These are phyloP conservation scores for Acorus gramineus DNA, from an alignment of 106 monocot species.

Conservation along the genomic window DNA sequence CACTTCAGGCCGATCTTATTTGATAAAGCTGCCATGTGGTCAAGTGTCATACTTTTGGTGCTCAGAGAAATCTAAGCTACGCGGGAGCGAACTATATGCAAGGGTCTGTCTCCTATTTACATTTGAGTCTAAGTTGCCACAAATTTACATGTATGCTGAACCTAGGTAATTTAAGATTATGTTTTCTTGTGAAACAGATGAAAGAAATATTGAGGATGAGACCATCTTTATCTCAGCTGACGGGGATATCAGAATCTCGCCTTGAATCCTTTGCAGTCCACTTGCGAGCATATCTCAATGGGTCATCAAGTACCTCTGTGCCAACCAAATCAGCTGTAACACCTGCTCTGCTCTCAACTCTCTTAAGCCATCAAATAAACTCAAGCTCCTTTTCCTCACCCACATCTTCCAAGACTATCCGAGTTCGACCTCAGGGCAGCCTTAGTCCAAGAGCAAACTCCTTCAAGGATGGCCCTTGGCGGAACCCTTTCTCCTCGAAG, in stretches of 20 bases:
- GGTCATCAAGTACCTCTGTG: slow-evolving; percentile 14
- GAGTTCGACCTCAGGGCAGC: slow-evolving; percentile 16
- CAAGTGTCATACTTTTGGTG: slow-evolving; percentile 70
- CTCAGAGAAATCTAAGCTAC: slow-evolving; percentile 65
- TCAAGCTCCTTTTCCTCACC: slow-evolving; percentile 8
- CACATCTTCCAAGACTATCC: slow-evolving; percentile 17
- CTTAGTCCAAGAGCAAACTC: slow-evolving; percentile 43
- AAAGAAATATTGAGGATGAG: slow-evolving; percentile 57
- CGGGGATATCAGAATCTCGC: slow-evolving; percentile 64
- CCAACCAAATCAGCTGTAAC: slow-evolving; percentile 16
- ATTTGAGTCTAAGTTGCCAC: background rate
- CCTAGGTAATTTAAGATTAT: background rate
- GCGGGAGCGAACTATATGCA: slow-evolving; percentile 46
- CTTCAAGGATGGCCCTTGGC: slow-evolving; percentile 40
- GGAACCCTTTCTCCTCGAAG: slow-evolving; percentile 10
- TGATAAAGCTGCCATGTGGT: slow-evolving; percentile 34
- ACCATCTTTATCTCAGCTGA: slow-evolving; percentile 68
- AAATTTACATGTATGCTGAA: too few relatives aligned
- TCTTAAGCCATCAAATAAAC: slow-evolving; percentile 5
- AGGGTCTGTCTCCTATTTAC: slow-evolving; percentile 34
- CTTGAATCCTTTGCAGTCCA: slow-evolving; percentile 81
- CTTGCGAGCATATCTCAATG: slow-evolving; percentile 54
- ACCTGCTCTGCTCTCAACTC: background rate
- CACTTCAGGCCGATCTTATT: slow-evolving; percentile 67
- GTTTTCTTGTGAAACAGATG: slow-evolving; percentile 42